Base-by-base conservation (phyloP, 768 basidiomycete species). In the Cyclocybe aegerita region DNA sequence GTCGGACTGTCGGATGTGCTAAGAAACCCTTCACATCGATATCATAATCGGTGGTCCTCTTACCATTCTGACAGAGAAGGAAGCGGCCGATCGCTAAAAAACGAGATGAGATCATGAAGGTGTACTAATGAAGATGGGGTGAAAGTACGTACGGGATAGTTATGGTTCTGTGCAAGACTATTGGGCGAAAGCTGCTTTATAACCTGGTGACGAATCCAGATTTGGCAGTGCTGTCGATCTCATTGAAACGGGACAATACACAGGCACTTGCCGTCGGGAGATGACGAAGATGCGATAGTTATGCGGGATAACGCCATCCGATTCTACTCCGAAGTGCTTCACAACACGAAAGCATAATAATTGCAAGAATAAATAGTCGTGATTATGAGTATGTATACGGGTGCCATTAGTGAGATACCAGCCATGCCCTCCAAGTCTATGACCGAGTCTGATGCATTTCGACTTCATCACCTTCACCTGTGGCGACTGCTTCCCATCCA, bases 401-500 rank as follows among this genome's bases (percentile, higher is more conserved):
- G 39, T 50, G 29, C 15, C 7, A 43, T 38, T 15, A 31, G 10
- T 29, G n/a, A n/a, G 4, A 12, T 45, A 40, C 39, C 14, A 33
- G 17, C n/a, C 12, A 47, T 43, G 35, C 17, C 36, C 32, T 49
- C 23, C 33, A 39, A 49, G 33, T 43, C 40, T 36, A 53, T 60
- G 53, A 60, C 47, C 61, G 60, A 43, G 66, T 58, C 62, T 81
- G 76, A 17, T 69, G 59, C 78, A 88, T 88, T 72, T 92, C 90
- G 39, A 90, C 73, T 10, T 68, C 73, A 54, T 88, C 86, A 53
- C 88, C 88, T 17, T 73, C 78, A 29, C 84, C 82, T 23, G 85
- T 90, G 36, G 89, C 83, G 38, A 91, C 83, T 17, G 85, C 84
- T 70, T 86, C 76, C 90, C 89, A 89, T 14, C 89, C 90, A 16